A percentile compares a stretch with the other conserved stretches of the same genome.
Conservation (phyloP, 495 filamentous ascomycete species). For the Penicillium antarcticum region DNA sequence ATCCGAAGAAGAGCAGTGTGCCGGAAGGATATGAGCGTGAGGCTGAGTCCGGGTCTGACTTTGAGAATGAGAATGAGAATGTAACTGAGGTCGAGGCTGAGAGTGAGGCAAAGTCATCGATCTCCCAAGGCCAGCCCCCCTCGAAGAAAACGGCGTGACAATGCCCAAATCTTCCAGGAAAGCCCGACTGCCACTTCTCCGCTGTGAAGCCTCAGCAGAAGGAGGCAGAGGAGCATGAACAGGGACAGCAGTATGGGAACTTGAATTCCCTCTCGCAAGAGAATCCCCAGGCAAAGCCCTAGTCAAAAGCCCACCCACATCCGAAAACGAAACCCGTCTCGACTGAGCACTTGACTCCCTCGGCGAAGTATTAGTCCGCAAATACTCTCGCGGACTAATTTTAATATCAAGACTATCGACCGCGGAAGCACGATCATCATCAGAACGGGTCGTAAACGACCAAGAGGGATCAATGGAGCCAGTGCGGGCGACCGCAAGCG, state of each 20-base stretch:
- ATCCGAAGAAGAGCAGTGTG: conserved; percentile 23
- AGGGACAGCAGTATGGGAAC: neutral
- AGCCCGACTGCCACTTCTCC: conserved; percentile 46
- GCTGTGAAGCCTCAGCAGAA: conserved; percentile 1
- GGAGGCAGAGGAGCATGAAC: neutral
- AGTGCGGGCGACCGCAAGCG: conserved; percentile 21
- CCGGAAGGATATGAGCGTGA: conserved; percentile 13
- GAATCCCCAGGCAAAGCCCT: neutral
- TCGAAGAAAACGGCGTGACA: neutral
- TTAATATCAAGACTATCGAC: conserved; percentile 34
- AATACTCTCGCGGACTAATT: conserved; percentile 37
- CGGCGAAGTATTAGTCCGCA: conserved; percentile 27
- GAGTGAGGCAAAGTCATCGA: conserved; percentile 21
- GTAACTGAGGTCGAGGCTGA: conserved; percentile 14
- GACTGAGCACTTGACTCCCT: conserved; percentile 27
- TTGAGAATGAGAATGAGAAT: neutral
- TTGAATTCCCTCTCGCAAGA: too few relatives aligned
- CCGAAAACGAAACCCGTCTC: conserved; percentile 62
- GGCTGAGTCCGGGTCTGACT: neutral
- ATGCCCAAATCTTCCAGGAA: conserved; percentile 58
- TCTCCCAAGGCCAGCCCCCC: too few relatives aligned
- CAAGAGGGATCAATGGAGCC: conserved; percentile 30
- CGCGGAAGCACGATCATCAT: conserved; percentile 27
- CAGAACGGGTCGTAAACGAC: conserved; percentile 27
- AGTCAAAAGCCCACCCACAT: conserved; percentile 62